Evolutionary conservation across 2,329 filamentous ascomycete genomes (phyloP).

Genomic region (Thermothelomyces thermophilus): DNA sequence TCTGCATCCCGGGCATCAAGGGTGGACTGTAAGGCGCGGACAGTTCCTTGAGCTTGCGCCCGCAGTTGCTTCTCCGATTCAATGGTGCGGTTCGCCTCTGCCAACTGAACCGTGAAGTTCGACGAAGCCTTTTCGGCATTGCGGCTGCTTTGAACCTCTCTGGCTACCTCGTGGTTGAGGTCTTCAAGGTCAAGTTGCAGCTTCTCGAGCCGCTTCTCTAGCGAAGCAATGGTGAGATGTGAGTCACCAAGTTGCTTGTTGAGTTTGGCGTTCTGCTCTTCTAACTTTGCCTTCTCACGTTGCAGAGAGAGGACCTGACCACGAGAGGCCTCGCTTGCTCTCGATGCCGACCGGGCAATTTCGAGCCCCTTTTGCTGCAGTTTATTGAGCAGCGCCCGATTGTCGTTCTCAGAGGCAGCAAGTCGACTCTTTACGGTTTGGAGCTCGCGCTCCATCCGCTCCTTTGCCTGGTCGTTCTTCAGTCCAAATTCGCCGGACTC

Average conservation of each 20-base stretch:
- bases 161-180: conserved; percentile 81
- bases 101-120: conserved; percentile 71
- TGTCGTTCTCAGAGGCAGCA: conserved; percentile 91
- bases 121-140: conserved; percentile 87
- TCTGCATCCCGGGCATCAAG: conserved; percentile 77
- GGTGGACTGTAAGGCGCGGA: conserved; percentile 70
- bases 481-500: conserved; percentile 85
- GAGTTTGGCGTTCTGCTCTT: conserved; percentile 75
- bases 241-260: conserved; percentile 80
- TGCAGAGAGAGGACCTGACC: conserved; percentile 70
- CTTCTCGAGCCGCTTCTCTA: conserved; percentile 95
- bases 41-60: conserved; percentile 77
- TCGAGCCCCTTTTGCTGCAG: conserved; percentile 95
- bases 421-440: conserved; percentile 86
- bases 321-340: conserved; percentile 76
- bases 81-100: conserved; percentile 80
- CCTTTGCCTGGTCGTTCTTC: conserved; percentile 89
- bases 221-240: conserved; percentile 71
- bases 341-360: conserved; percentile 83
- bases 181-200: conserved; percentile 83
- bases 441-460: conserved; percentile 83
- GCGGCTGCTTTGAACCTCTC: conserved; percentile 82
- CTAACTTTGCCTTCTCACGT: conserved; percentile 72
- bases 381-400: conserved; percentile 90
- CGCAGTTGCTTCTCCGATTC: conserved; percentile 86